Evolutionary conservation across 441 rosid genomes (phyloP).

Genomic region (Daphne laureola): DNA sequence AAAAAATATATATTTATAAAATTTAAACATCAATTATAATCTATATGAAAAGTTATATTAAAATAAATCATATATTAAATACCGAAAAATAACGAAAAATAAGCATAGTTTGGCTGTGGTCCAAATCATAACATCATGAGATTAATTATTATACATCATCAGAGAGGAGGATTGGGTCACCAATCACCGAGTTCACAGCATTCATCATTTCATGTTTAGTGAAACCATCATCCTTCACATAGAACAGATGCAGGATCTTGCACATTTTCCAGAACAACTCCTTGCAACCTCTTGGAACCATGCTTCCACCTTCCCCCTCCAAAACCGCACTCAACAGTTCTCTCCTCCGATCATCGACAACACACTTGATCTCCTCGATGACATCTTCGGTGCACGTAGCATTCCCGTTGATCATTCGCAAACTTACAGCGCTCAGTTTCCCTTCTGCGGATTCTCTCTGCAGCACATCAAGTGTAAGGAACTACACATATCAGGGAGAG

Average conservation of each 20-base stretch:
- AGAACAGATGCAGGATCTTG: slow-evolving; percentile 58
- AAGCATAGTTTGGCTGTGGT: too few species aligned
- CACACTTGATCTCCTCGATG: slow-evolving; percentile 21
- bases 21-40: too few species aligned
- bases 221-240: slow-evolving; percentile 73
- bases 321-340: slow-evolving; percentile 46
- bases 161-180: slow-evolving; percentile 31
- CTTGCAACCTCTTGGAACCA: slow-evolving; percentile 60
- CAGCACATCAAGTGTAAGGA: slow-evolving; percentile 4
- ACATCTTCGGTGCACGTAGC: slow-evolving; percentile 29
- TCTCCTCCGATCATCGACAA: slow-evolving; percentile 27
- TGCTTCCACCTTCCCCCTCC: slow-evolving; percentile 34
- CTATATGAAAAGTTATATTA: too few species aligned
- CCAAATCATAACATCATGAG: too few species aligned
- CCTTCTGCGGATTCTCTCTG: slow-evolving; percentile 73
- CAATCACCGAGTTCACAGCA: slow-evolving; percentile 40
- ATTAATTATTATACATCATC: slow-evolving; percentile 16
- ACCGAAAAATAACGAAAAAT: too few species aligned
- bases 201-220: slow-evolving; percentile 36
- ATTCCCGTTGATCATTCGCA: slow-evolving; percentile 37
- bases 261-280: slow-evolving; percentile 75
- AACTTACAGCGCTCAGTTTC: slow-evolving; percentile 53
- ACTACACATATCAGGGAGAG: neutral
- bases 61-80: too few species aligned
- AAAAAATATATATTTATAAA: too few species aligned